Base-by-base conservation (phyloP, 306 rosid species). In the Corylus heterophylla region DNA sequence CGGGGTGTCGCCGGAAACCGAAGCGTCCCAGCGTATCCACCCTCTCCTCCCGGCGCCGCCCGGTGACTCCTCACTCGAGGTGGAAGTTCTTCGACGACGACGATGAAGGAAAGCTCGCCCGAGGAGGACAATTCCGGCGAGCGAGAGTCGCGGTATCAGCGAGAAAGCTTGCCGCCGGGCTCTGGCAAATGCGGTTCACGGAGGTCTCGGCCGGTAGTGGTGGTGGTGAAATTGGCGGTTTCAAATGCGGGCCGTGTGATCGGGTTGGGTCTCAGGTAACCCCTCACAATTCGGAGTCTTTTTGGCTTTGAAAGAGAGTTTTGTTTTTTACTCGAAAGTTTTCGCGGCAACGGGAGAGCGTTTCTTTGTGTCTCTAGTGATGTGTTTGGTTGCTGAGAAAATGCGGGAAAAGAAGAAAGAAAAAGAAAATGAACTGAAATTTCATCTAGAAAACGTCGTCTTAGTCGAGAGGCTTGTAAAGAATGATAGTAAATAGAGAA, bases 141-240 rank as follows among this genome's bases (percentile, higher is more conserved):
- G 58, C 59, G 4, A 77, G 82, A 62, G 71, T 37, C 22, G 45
- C 78, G 76, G 73, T 79, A 71, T 82, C 90, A 1, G 91, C 91
- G 17, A 83, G 97, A 78, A 85, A 83, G 79, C 91, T 92, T 49
- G 91, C 90, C 35, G 97, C 97, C 3, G 87, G 85, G 13, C 87
- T 88, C 69, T 88, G 94, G 91, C 85, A 79, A 18, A 45, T 80
- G 11, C 83, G 79, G 48, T 86, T 84, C 16, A 56, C 22, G 35
- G 84, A 86, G 61, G 27, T 80, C 47, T 86, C 89, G 0, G 48
- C 70, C 4, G 74, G 73, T 42, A 35, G 4, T 5, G 74, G 73
- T 42, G 42, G 4, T 12, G 83, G 66, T 27, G 71, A 54, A 39
- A 54, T 54, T 54, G 58, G 58, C 35, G 75, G 18, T 66, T 55